phyloP scores from a whole-genome alignment of 2,329 filamentous ascomycete genomes.

The Claviceps fusiformis region DNA sequence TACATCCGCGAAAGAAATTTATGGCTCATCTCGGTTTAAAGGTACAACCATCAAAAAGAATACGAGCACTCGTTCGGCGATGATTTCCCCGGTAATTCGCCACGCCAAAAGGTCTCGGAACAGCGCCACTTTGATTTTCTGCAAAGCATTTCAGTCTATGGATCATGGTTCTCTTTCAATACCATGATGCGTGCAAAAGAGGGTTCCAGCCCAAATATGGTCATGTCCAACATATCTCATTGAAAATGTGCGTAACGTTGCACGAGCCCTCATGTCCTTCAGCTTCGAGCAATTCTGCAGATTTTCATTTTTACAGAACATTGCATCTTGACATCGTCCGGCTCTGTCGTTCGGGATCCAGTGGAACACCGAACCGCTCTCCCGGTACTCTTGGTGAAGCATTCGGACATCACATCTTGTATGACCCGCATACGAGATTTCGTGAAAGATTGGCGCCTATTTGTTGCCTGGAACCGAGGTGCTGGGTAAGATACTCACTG shows the following conservation, averaged over 20 bases:
- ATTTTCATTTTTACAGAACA: background rate
- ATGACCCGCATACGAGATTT: background rate
- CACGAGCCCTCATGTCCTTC: background rate
- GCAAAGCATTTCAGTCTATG: background rate
- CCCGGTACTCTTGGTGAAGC: conserved; percentile 1
- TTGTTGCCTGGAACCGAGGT: background rate
- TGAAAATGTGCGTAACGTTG: conserved; percentile 1
- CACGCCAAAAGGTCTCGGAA: background rate
- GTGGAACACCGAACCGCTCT: conserved; percentile 3
- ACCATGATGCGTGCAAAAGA: background rate
- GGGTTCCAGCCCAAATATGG: background rate
- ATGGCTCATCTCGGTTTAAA: background rate
- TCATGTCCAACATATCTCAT: background rate
- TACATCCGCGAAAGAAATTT: background rate
- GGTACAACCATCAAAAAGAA: background rate
- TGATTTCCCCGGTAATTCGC: background rate
- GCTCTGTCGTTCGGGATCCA: conserved; percentile 2
- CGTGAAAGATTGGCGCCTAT: background rate
- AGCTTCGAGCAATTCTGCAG: background rate
- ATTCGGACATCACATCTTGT: conserved; percentile 2
- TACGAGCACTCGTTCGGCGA: background rate
- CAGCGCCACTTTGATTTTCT: background rate
- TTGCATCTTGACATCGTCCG: background rate
- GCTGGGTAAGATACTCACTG: background rate
- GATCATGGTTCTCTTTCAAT: background rate